phyloP scores from a whole-genome alignment of 768 basidiomycete genomes.

The Phanerochaete carnosa region DNA sequence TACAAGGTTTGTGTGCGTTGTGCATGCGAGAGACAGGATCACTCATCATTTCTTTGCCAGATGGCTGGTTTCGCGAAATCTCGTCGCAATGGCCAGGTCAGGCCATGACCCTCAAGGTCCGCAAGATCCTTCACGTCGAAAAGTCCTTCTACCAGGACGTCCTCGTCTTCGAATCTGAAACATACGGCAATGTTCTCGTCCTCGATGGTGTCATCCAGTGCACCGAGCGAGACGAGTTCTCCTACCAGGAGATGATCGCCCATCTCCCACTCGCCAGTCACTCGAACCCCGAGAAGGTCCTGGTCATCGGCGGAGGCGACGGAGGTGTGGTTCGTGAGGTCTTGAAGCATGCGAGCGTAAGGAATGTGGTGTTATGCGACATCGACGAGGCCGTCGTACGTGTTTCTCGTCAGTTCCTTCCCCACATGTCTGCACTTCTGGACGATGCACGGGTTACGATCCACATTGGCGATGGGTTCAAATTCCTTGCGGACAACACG shows the following conservation, averaged over 20 bases:
- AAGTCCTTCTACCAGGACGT: slow-evolving; percentile 95
- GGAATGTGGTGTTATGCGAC: slow-evolving; percentile 92
- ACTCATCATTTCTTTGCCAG: slow-evolving; percentile 30
- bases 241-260: slow-evolving; percentile 99
- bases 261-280: slow-evolving; percentile 95
- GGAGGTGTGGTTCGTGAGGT: slow-evolving; percentile 98
- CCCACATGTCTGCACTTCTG: slow-evolving; percentile 88
- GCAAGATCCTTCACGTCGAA: slow-evolving; percentile 91
- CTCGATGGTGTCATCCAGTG: slow-evolving; percentile 96
- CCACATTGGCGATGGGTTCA: slow-evolving; percentile 93
- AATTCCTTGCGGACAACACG: slow-evolving; percentile 87
- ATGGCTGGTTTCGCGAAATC: slow-evolving; percentile 96
- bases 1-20: slow-evolving; percentile 22
- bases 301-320: slow-evolving; percentile 98
- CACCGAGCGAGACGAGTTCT: slow-evolving; percentile 98
- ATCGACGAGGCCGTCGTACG: slow-evolving; percentile 98
- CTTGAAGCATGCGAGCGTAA: slow-evolving; percentile 87
- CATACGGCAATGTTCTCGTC: slow-evolving; percentile 92
- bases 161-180: slow-evolving; percentile 93
- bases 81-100: slow-evolving; percentile 96
- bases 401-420: slow-evolving; percentile 89
- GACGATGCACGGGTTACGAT: slow-evolving; percentile 78
- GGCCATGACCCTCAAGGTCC: slow-evolving; percentile 95
- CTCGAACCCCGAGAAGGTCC: slow-evolving; percentile 91
- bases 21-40: background rate